Evolutionary conservation across 805 yeast genomes (phyloP).

Genomic region (Grigorovia jiainica): DNA sequence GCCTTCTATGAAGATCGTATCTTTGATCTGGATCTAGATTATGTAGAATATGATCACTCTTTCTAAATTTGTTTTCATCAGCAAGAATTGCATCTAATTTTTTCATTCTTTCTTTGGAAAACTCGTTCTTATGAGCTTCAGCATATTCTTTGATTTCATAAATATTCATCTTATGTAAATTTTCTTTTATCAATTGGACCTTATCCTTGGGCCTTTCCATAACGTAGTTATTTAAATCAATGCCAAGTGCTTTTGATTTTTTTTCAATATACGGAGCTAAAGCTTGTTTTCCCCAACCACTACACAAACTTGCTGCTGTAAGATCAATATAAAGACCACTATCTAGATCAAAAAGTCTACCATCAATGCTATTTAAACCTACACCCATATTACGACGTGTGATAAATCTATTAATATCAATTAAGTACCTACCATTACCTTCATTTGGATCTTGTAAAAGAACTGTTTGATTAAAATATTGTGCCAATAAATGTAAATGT

Average conservation of each 20-base stretch:
- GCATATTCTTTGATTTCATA: slow-evolving; percentile 8
- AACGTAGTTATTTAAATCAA: slow-evolving; percentile 4
- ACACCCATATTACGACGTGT: slow-evolving; percentile 49
- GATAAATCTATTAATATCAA: slow-evolving; percentile 44
- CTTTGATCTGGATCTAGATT: no score
- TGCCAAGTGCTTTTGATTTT: slow-evolving; percentile 8
- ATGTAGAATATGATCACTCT: no score
- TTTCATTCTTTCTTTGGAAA: slow-evolving; percentile 5
- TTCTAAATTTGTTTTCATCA: no score
- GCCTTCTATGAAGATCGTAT: slow-evolving; percentile 25
- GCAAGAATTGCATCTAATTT: no score
- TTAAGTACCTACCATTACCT: no score
- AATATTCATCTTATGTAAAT: slow-evolving; percentile 3
- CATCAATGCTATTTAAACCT: slow-evolving; percentile 58
- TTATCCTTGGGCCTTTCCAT: slow-evolving; percentile 7
- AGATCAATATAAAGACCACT: slow-evolving; percentile 64
- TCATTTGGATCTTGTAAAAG: slow-evolving; percentile 38
- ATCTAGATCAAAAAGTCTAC: slow-evolving; percentile 60
- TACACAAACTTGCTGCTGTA: slow-evolving; percentile 56
- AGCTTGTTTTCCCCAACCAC: no score
- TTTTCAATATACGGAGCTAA: slow-evolving; percentile 3
- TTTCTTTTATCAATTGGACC: slow-evolving; percentile 2
- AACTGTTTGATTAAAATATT: slow-evolving; percentile 33
- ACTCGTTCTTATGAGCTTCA: slow-evolving; percentile 5
- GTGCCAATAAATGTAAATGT: no score